These are phyloP conservation scores for Microcos paniculata DNA, from an alignment of 345 rosid species.

Conservation along the genomic window DNA sequence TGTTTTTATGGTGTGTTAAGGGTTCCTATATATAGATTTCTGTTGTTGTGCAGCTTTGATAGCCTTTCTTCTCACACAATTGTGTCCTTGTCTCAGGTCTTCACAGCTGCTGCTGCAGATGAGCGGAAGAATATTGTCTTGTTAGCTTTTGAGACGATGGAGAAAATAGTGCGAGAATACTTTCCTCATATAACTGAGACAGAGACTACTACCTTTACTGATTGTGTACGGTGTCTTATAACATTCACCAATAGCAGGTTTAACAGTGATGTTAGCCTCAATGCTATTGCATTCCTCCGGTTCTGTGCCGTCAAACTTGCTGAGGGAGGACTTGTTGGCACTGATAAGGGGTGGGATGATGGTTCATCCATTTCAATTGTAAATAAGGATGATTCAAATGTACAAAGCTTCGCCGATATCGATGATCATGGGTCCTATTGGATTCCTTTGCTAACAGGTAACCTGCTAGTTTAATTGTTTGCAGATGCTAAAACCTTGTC, in stretches of 20 bases:
- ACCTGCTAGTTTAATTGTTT: slow-evolving; percentile 15
- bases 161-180: slow-evolving; percentile 89
- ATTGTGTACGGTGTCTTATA: slow-evolving; percentile 89
- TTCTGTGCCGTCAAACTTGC: slow-evolving; percentile 95
- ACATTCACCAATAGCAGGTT: slow-evolving; percentile 88
- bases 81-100: slow-evolving; percentile 50
- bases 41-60: slow-evolving; percentile 6
- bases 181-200: slow-evolving; percentile 94
- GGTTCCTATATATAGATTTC: not conserved
- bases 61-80: slow-evolving; percentile 20
- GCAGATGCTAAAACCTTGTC: not conserved
- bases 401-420: slow-evolving; percentile 37
- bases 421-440: slow-evolving; percentile 89
- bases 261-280: slow-evolving; percentile 87
- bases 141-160: slow-evolving; percentile 93
- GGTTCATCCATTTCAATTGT: slow-evolving; percentile 27
- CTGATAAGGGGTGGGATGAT: slow-evolving; percentile 49
- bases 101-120: slow-evolving; percentile 86
- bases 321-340: slow-evolving; percentile 79
- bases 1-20: slow-evolving; percentile 75
- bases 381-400: slow-evolving; percentile 39
- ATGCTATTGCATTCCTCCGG: slow-evolving; percentile 95
- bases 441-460: slow-evolving; percentile 95
- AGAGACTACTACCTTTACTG: slow-evolving; percentile 86
- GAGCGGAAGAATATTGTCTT: slow-evolving; percentile 80